phyloP scores from a whole-genome alignment of 257 asterid genomes.

The Nicotiana undulata region DNA sequence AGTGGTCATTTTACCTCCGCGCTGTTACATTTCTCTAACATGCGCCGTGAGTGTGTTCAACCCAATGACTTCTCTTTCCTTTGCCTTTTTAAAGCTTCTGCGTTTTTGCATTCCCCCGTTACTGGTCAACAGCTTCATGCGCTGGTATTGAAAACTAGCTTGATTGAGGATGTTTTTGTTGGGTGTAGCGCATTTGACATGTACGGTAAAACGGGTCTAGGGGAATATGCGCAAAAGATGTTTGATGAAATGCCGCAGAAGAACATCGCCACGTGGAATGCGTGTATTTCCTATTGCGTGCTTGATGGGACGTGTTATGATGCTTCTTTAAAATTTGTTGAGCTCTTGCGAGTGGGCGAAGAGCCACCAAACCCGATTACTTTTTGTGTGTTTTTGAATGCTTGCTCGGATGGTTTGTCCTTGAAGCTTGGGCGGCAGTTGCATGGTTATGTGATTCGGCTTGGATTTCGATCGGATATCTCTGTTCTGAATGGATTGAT shows the following conservation, averaged over 20 bases:
- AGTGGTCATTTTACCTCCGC: conserved; percentile 59
- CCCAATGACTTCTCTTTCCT: conserved; percentile 90
- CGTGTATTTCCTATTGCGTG: conserved; percentile 61
- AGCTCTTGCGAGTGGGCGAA: conserved; percentile 34
- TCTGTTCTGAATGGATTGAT: conserved; percentile 64
- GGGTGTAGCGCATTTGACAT: conserved; percentile 78
- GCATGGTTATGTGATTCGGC: conserved; percentile 52
- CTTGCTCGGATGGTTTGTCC: conserved; percentile 55
- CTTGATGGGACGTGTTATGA: conserved; percentile 39
- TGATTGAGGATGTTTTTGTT: conserved; percentile 55
- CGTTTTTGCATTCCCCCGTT: conserved; percentile 30
- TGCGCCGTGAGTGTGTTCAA: conserved; percentile 55
- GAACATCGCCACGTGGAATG: conserved; percentile 83
- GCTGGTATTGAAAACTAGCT: conserved; percentile 38
- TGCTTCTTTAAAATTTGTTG: conserved; percentile 42
- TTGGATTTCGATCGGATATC: conserved; percentile 49
- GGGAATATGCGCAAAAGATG: conserved; percentile 42
- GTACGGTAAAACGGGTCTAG: conserved; percentile 45
- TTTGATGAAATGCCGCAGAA: conserved; percentile 68
- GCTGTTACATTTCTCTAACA: conserved; percentile 34
- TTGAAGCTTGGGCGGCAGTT: conserved; percentile 54
- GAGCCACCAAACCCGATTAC: conserved; percentile 63
- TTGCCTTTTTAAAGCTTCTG: conserved; percentile 71
- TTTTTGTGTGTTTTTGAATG: conserved; percentile 71
- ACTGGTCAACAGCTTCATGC: conserved; percentile 67